Base-by-base conservation (phyloP, 257 asterid species). In the Anisodus tanguticus region DNA sequence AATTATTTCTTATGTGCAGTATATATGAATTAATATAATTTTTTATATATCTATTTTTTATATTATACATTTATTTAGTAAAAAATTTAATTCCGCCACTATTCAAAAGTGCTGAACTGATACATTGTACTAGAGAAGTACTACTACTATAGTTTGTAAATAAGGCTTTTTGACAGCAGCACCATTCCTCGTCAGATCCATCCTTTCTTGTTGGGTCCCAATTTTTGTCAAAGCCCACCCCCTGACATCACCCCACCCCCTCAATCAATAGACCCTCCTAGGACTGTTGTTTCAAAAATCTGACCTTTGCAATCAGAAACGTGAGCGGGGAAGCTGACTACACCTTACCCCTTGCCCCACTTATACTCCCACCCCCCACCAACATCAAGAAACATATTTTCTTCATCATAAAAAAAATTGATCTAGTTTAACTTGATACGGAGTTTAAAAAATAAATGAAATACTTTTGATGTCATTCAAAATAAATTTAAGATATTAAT, bases 171-270 rank as follows among this genome's bases (percentile, higher is more conserved):
- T 74, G 82, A 77, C 87, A 83, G 84, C 59, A 71, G 69, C 81
- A 78, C 85, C 79, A 80, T 81, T 77, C 86, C 86, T 86, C 86
- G 87, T 86, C 86, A 84, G 89, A 88, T 88, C 83, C 83, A 88
- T 86, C 87, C 83, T 82, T 82, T 82, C 41, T 80, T 68, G 51
- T 77, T 54, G 87, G 88, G 90, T 59, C 87, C 90, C 87, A 86
- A 58, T 17, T 15, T 64, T 11, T 66, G 26, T 84, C 86, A 81
- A 76, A 69, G 45, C 81, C 64, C 81, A 22, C 47, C 47, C 62
- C 81, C 0, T 10, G 31, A 72, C 2, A 45, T 39, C 55, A 8
- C 3, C 31, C 9, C 11, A n/a, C 22, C 81, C 45, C 41, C 41
- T 2, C 72, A 66, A 31, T 15, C 41, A 66, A 41, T 22, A 0